Evolutionary conservation across 2,329 filamentous ascomycete species (phyloP), one percentile per base, ranked within the genome.

Genomic region (Pseudocercospora crystallina): DNA sequence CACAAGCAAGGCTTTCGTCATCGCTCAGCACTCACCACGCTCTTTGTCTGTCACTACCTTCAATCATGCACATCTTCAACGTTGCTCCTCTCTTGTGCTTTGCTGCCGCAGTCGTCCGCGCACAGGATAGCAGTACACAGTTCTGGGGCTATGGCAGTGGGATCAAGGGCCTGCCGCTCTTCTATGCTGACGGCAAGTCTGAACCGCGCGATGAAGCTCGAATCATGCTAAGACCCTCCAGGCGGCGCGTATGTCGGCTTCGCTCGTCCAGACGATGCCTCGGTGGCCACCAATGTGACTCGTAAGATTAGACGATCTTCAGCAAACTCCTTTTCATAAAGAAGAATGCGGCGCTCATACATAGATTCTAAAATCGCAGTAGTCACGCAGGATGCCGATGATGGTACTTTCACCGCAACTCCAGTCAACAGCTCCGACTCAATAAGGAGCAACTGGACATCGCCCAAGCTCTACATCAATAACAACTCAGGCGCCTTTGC

Each of bases 71-170:
- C 10, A 35, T 29, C 38, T 38, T 20, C 20, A 34, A 30, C 32
- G 8, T 52, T 35, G 39, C 38, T 9, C 15, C 34, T 26, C 26
- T 51, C 17, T 15, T 53, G 8, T 33, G 35, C 38, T 37, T 55
- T 15, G 41, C 20, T 1, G 37, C 52, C 3, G 11, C 33, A 17
- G 34, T 46, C 12, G 43, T 43, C 7, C 29, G 43, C 14, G 45
- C 43, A 12, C 11, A 36, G 17, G 31, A 43, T 20, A 43, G 47
- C 37, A 49, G 47, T 31, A 15, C 39, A 5, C 35, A 47, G 11
- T 47, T 56, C 20, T 61, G 51, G 30, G 59, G 47, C 14, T 58
- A 61, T 47, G 59, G 54, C 11, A 33, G 32, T 14, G 54, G 52
- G 14, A 47, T 61, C 34, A 42, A 47, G 35, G 59, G 59, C 4